Base-by-base conservation (phyloP, 2,329 filamentous ascomycete genomes). In the Paecilomyces sp. region DNA sequence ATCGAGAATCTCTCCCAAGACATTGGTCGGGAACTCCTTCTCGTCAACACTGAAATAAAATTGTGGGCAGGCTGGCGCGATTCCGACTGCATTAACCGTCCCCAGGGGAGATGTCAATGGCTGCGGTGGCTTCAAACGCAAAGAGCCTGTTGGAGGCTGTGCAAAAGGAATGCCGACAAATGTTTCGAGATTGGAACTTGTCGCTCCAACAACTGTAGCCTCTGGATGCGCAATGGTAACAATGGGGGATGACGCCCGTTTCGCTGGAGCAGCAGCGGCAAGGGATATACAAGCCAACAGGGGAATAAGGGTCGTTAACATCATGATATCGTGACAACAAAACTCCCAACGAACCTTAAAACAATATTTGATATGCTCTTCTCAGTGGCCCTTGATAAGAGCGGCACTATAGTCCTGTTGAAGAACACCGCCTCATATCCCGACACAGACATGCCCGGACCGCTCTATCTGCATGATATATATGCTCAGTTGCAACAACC, bases 131-230 rank as follows among this genome's bases (percentile, higher is more conserved):
- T 83, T 87, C 34, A 94, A 81, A 15, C 90, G 85, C 25, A 91
- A 77, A 2, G 79, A 71, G 0, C 87, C 88, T 0, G 83, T 80
- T 0, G 90, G 90, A 1, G 88, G 82, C 62, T 90, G 79, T 1
- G 89, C 89, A 68, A 86, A 94, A 2, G 89, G 90, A 59, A 94
- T 90, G 24, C 87, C 89, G 58, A 83, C 85, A 76, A 90, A 92
- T 28, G 79, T 83, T 60, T 93, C 89, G 22, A 91, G 80, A 28
- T 74, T 73, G 2, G 70, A 66, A 2, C 72, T 68, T 61, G 65
- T 74, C 59, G 41, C 65, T 9, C 70, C 72, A 18, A 72, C 70
- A 34, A 89, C 75, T 3, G 82, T 87, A 41, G 84, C 86, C 52
- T 65, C 18, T 7, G 72, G 72, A 2, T 47, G n/a, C 15, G 41